Evolutionary conservation across 352 stramenopile species (phyloP).

Genomic region (Pythium dissimile): DNA sequence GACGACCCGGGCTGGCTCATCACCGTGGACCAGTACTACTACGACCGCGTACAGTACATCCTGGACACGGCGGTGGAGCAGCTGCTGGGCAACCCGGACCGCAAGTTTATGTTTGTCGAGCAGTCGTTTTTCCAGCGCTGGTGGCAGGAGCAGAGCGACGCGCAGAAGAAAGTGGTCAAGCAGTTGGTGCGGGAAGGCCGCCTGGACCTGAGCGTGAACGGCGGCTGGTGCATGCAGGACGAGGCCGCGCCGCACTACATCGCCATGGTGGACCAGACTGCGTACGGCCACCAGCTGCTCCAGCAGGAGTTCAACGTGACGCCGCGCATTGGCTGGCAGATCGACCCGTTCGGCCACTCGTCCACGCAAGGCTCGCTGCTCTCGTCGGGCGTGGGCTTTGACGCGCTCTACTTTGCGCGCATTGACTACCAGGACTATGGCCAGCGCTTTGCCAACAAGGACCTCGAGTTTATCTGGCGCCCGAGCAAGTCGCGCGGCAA

Average conservation of each 20-base stretch:
- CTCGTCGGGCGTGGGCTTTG: constrained; percentile 90
- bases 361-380: constrained; percentile 92
- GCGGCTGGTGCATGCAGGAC: constrained; percentile 99
- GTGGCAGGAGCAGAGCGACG: constrained; percentile 89
- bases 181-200: constrained; percentile 89
- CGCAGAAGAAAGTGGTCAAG: constrained; percentile 72
- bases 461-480: constrained; percentile 96
- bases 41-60: constrained; percentile 93
- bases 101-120: constrained; percentile 95
- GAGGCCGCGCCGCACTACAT: constrained; percentile 96
- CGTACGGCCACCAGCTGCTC: constrained; percentile 95
- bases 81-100: constrained; percentile 85
- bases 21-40: constrained; percentile 98
- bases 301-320: constrained; percentile 91
- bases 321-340: constrained; percentile 96
- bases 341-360: constrained; percentile 96
- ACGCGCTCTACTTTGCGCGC: constrained; percentile 96
- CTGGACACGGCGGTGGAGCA: constrained; percentile 90
- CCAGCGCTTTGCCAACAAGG: constrained; percentile 79
- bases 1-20: constrained; percentile 95
- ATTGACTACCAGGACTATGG: constrained; percentile 98
- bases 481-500: constrained; percentile 84
- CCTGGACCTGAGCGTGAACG: constrained; percentile 93
- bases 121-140: constrained; percentile 95
- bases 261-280: constrained; percentile 98